Evolutionary conservation across 2,329 filamentous ascomycete species (phyloP).

Genomic region (Chaetomium globosum): DNA sequence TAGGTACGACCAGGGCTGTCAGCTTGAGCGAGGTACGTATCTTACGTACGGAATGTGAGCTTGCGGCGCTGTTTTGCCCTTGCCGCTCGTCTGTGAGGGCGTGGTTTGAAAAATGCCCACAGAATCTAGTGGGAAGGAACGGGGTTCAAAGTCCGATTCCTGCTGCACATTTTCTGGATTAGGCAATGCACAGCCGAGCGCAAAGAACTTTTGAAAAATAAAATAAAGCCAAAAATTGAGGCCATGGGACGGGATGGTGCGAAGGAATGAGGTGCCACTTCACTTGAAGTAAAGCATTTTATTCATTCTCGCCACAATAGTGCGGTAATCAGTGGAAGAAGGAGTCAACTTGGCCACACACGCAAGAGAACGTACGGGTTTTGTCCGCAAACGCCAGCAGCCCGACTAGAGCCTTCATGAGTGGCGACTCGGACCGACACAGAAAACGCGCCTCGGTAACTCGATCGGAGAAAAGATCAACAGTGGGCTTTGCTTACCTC

Average conservation of each 20-base stretch:
- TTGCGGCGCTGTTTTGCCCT: conserved; percentile 15
- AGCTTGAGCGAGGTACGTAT: background rate
- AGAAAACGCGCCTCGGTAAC: conserved; percentile 1
- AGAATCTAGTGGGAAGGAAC: background rate
- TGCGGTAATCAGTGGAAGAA: background rate
- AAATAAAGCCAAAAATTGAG: background rate
- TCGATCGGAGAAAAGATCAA: background rate
- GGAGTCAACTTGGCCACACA: background rate
- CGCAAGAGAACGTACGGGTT: background rate
- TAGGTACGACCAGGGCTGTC: background rate
- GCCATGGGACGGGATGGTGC: background rate
- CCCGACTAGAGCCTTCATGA: background rate
- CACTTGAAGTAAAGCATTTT: background rate
- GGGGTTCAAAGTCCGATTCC: background rate
- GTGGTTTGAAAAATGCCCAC: background rate
- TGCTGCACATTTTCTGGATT: background rate
- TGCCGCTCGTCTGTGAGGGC: conserved; percentile 2
- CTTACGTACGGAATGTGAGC: conserved; percentile 15
- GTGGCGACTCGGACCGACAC: background rate
- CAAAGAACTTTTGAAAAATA: background rate
- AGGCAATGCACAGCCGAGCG: background rate
- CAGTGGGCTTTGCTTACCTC: background rate
- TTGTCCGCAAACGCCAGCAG: no score
- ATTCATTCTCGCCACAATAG: background rate
- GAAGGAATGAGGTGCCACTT: conserved; percentile 1